Percentiles rank a stretch among this genome's conserved stretches.
Evolutionary conservation across 257 asterid species (phyloP).

Genomic region (Solanum tacnaense): DNA sequence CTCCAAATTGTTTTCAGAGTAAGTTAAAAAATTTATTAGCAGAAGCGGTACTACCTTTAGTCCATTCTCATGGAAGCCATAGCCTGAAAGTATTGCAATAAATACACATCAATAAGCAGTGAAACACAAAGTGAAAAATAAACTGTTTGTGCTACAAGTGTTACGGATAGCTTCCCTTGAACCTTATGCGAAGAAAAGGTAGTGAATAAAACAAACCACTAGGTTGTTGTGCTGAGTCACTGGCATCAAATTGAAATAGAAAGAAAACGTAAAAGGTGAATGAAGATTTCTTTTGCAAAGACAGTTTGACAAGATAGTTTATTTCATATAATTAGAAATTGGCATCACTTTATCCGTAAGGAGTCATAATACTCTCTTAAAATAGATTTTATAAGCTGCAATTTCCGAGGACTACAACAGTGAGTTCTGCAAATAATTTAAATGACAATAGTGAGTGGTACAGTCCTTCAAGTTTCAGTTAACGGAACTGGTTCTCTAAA

Average conservation of each 20-base stretch:
- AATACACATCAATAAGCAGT: not conserved
- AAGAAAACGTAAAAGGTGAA: not conserved
- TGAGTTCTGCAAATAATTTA: not conserved
- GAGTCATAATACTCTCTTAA: not conserved
- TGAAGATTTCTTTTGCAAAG: not conserved
- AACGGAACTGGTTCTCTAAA: not conserved
- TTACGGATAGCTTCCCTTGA: not conserved
- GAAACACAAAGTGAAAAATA: not conserved
- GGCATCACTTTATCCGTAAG: not conserved
- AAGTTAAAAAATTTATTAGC: not conserved
- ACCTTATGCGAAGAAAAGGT: not conserved
- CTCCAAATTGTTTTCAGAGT: not conserved
- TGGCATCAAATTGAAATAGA: not conserved
- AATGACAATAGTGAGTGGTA: not conserved
- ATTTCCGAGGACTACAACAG: not conserved
- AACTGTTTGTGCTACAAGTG: not conserved
- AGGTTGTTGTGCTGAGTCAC: not conserved
- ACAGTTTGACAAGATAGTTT: not conserved
- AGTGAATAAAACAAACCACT: not conserved
- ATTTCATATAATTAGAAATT: not conserved
- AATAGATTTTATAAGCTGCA: not conserved
- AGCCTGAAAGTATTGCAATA: conserved; percentile 28
- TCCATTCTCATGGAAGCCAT: conserved; percentile 73
- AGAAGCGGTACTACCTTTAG: conserved; percentile 34
- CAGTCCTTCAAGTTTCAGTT: not conserved